Base-by-base conservation (phyloP, 2,329 filamentous ascomycete species). In the Aspergillus aculeatus region DNA sequence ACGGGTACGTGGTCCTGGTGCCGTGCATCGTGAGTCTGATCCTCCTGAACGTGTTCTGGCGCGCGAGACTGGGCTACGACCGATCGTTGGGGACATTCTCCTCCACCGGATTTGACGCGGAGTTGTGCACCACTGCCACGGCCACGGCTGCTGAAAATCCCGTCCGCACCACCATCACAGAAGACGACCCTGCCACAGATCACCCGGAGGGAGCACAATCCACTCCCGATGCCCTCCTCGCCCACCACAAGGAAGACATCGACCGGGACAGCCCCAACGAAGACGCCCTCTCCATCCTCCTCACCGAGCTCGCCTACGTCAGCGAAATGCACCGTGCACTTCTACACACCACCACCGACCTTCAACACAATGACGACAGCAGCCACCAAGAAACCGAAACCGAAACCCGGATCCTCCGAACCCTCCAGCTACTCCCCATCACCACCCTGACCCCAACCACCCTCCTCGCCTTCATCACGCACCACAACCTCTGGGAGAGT, bases 1-100 rank as follows among this genome's bases (percentile, higher is more conserved):
- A 78, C 77, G 83, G 79, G 2, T 85, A 85, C 52, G 72, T 83
- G 0, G 73, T 84, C 0, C 69, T 84, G 4, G 73, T 80, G 2
- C 83, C 82, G 0, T 83, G 83, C 62, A 81, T 84, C 9, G 58
- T 80, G 3, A 71, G 76, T 0, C 76, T 80, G 1, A 71, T 81
- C 2, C 69, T 78, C 7, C 80, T 79, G 66, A 84, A 84, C 54
- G 69, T 76, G n/a, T 78, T 81, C 68, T 84, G 81, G 80, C 71
- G 82, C 1, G 68, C 68, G 4, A 70, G 75, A 23, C 73, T 84
- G 1, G 81, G 81, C 0, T 84, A 84, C 57, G 75, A 79, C 54
- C 73, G 78, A 0, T 71, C 72, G 2, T 57, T 73, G 1, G 1
- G 58, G 14, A 3, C 59, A 41, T 38, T 21, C 29, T 55, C 51